Evolutionary conservation across 192 early-diverging fungal genomes (phyloP).

Genomic region (Cetraspora pellucida): DNA sequence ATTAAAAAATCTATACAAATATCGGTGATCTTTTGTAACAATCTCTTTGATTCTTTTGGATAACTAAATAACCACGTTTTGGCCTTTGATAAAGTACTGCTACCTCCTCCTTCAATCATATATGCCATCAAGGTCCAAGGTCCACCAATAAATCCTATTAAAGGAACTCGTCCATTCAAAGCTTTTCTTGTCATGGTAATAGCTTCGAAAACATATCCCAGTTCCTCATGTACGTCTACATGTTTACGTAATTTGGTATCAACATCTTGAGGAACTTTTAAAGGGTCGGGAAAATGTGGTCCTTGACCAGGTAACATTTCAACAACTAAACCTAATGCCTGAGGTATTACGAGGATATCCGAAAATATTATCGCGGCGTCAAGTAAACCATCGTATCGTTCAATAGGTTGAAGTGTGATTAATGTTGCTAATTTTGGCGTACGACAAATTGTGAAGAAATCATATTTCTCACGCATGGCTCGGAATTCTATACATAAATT

Average conservation of each 20-base stretch:
- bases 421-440: slow-evolving; percentile 89
- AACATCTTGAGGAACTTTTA: slow-evolving; percentile 73
- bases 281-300: slow-evolving; percentile 85
- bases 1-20: slow-evolving; percentile 84
- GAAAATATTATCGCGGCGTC: slow-evolving; percentile 99
- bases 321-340: slow-evolving; percentile 94
- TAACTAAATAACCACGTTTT: slow-evolving; percentile 90
- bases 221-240: slow-evolving; percentile 73
- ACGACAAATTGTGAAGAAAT: slow-evolving; percentile 95
- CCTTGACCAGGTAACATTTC: slow-evolving; percentile 91
- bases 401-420: slow-evolving; percentile 97
- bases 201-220: slow-evolving; percentile 92
- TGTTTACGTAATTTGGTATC: slow-evolving; percentile 53
- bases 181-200: slow-evolving; percentile 88
- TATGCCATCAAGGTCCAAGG: slow-evolving; percentile 99
- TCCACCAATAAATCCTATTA: slow-evolving; percentile 95
- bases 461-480: slow-evolving; percentile 75
- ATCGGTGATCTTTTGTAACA: slow-evolving; percentile 83
- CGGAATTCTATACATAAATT: slow-evolving; percentile 73
- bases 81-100: slow-evolving; percentile 86
- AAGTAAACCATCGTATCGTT: slow-evolving; percentile 84
- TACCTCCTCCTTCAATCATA: slow-evolving; percentile 98
- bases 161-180: slow-evolving; percentile 83
- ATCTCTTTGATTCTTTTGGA: slow-evolving; percentile 70
- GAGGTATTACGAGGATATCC: slow-evolving; percentile 97